Evolutionary conservation across 169 alveolate genomes (phyloP).

Genomic region (Plasmodium coatneyi): DNA sequence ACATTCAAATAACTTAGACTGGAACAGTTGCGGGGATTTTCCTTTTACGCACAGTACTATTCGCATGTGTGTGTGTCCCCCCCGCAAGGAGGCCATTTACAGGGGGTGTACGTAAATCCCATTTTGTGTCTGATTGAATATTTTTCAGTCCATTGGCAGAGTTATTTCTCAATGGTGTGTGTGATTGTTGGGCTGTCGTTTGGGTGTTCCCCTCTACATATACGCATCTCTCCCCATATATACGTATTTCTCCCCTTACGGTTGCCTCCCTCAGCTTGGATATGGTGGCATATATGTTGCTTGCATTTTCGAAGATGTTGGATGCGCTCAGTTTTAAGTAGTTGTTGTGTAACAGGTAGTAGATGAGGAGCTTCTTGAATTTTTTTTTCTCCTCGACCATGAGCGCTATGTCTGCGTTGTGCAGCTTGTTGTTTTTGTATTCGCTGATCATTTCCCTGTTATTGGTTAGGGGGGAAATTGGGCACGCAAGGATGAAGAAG

Average conservation of each 20-base stretch:
- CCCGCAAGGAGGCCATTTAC: neutral
- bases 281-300: constrained; percentile 71
- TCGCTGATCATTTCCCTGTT: constrained; percentile 68
- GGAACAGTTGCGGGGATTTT: neutral
- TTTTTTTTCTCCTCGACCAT: constrained; percentile 58
- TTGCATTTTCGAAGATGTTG: constrained; percentile 68
- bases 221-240: neutral
- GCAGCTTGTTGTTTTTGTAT: constrained; percentile 53
- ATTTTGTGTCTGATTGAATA: neutral
- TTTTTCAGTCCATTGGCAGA: neutral
- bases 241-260: constrained; percentile 6
- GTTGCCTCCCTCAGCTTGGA: constrained; percentile 74
- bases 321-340: constrained; percentile 64
- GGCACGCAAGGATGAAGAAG: neutral
- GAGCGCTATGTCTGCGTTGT: constrained; percentile 48
- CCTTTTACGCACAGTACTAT: neutral
- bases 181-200: too few species aligned
- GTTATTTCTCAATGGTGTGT: neutral
- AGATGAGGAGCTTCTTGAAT: constrained; percentile 56
- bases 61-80: neutral
- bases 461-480: neutral
- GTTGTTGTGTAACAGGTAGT: constrained; percentile 35
- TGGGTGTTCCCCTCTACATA: neutral
- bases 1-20: neutral
- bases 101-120: neutral